These are phyloP conservation scores for Penicillium sp. DNA, from an alignment of 2,329 filamentous ascomycete species.

Conservation along the genomic window DNA sequence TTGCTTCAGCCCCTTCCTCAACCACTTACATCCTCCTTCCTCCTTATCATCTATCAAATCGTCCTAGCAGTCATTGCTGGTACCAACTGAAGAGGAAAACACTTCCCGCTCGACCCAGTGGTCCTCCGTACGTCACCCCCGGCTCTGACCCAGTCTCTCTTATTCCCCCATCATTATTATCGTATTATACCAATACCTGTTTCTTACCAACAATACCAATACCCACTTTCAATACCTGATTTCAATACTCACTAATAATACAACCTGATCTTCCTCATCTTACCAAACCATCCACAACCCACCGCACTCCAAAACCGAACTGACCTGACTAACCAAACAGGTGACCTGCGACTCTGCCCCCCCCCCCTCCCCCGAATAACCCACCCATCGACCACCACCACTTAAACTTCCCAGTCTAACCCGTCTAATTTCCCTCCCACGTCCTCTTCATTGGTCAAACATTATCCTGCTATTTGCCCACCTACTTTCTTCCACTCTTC, in stretches of 20 bases:
- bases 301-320: neutral
- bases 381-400: neutral
- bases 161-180: neutral
- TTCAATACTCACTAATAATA: neutral
- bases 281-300: neutral
- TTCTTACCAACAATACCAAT: neutral
- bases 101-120: neutral
- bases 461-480: slow-evolving; percentile 30
- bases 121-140: slow-evolving; percentile 2
- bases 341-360: neutral
- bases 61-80: neutral
- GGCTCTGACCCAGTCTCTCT: neutral
- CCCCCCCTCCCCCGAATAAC: neutral
- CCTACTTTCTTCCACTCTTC: slow-evolving; percentile 23
- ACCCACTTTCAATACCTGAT: too few species aligned
- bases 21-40: neutral
- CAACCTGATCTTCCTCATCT: neutral
- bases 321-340: slow-evolving; percentile 4
- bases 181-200: neutral
- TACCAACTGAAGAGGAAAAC: neutral
- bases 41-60: neutral
- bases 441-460: slow-evolving; percentile 21
- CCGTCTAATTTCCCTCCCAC: slow-evolving; percentile 15
- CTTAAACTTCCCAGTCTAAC: slow-evolving; percentile 20
- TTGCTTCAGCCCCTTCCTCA: neutral